Percentiles rank a stretch among this genome's conserved stretches.
Evolutionary conservation across 768 basidiomycete genomes (phyloP).

Genomic region (Macrolepiota fuliginosa): DNA sequence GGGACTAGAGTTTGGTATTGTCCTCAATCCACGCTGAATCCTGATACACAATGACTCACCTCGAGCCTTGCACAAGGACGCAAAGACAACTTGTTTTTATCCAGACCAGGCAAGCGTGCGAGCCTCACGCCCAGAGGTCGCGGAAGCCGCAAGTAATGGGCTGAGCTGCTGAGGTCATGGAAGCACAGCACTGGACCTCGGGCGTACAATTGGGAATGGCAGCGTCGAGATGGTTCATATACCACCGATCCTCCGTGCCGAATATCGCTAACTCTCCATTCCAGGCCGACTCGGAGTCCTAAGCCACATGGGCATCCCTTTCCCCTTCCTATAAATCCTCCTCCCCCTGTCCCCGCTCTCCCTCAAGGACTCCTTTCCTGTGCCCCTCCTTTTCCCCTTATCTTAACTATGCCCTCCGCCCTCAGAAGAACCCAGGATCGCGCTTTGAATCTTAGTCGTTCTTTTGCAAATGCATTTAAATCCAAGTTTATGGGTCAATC

Average conservation of each 20-base stretch:
- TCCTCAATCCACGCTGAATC: background rate
- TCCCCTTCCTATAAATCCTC: slow-evolving; percentile 2
- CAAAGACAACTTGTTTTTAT: slow-evolving; percentile 1
- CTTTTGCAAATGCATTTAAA: slow-evolving; percentile 47
- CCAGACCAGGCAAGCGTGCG: background rate
- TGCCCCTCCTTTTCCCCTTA: slow-evolving; percentile 16
- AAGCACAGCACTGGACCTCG: slow-evolving; percentile 13
- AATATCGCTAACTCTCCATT: slow-evolving; percentile 14
- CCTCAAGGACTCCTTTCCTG: slow-evolving; percentile 15
- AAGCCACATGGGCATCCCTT: slow-evolving; percentile 4
- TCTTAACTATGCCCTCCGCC: slow-evolving; percentile 28
- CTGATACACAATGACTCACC: background rate
- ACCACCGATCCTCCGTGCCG: slow-evolving; percentile 9
- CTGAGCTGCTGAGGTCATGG: slow-evolving; percentile 11
- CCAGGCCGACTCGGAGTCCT: slow-evolving; percentile 10
- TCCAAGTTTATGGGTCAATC: slow-evolving; percentile 21
- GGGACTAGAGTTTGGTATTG: no score
- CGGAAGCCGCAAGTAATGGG: slow-evolving; percentile 8
- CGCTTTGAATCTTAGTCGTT: slow-evolving; percentile 46
- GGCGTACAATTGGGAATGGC: slow-evolving; percentile 11
- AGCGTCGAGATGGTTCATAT: slow-evolving; percentile 11
- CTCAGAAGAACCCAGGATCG: slow-evolving; percentile 46
- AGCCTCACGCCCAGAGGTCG: slow-evolving; percentile 12
- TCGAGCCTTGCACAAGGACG: background rate
- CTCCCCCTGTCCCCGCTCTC: background rate